phyloP scores from a whole-genome alignment of 2,329 filamentous ascomycete genomes.

The Tolypocladium capitatum region DNA sequence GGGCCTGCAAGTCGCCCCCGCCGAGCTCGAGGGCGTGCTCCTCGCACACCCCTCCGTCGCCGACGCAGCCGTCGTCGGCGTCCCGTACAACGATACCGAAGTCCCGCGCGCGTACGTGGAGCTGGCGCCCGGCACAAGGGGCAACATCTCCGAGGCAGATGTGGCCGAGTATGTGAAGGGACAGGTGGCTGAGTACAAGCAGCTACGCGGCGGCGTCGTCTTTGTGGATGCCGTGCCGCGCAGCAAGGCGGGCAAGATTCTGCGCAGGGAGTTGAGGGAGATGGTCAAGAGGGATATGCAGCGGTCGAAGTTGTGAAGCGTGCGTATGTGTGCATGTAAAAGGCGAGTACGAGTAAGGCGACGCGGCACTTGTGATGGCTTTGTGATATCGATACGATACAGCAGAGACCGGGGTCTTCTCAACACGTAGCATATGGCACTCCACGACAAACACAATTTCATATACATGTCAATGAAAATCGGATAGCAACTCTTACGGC shows the following conservation, averaged over 20 bases:
- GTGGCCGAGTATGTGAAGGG: conserved; percentile 12
- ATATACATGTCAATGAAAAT: too few relatives aligned
- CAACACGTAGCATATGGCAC: too few relatives aligned
- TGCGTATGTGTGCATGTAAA: not conserved
- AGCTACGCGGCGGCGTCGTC: conserved; percentile 52
- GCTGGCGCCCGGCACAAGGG: conserved; percentile 8
- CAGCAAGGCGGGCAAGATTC: conserved; percentile 40
- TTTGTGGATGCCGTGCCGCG: conserved; percentile 57
- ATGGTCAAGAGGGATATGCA: conserved; percentile 15
- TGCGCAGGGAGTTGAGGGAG: conserved; percentile 24
- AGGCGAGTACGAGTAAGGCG: too few relatives aligned
- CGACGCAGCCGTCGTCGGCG: conserved; percentile 50
- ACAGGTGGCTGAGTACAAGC: conserved; percentile 42
- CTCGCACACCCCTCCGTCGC: conserved; percentile 25
- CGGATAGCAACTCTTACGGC: too few relatives aligned
- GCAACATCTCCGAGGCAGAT: conserved; percentile 12
- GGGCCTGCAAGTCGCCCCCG: conserved; percentile 53
- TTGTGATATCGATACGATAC: too few relatives aligned
- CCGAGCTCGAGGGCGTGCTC: conserved; percentile 43
- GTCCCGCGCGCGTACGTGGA: conserved; percentile 33
- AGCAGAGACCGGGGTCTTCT: too few relatives aligned
- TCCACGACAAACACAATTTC: too few relatives aligned
- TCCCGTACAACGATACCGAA: conserved; percentile 31
- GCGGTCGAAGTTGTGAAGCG: conserved; percentile 15
- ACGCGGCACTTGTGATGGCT: too few relatives aligned